phyloP scores from a whole-genome alignment of 345 rosid genomes.

The Brassica cretica region DNA sequence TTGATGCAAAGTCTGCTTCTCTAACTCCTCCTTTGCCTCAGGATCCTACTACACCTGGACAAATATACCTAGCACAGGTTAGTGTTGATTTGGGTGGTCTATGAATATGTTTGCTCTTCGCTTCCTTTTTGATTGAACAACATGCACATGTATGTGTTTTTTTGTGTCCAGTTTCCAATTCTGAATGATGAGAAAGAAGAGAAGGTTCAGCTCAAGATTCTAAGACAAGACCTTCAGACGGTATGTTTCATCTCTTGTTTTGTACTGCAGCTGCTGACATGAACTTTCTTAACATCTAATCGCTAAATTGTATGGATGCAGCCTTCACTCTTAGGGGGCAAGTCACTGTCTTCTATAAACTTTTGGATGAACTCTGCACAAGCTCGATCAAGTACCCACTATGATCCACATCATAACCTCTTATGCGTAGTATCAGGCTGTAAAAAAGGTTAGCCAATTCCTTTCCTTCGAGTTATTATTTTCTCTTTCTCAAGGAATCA shows the following conservation, averaged over 20 bases:
- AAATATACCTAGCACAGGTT: constrained; percentile 89
- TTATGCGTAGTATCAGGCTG: constrained; percentile 71
- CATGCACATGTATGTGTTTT: not conserved
- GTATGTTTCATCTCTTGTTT: constrained; percentile 42
- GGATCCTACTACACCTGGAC: constrained; percentile 47
- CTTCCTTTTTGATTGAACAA: not conserved
- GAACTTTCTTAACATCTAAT: constrained; percentile 3
- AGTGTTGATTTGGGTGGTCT: not conserved
- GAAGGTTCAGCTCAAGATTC: constrained; percentile 64
- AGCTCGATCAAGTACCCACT: constrained; percentile 82
- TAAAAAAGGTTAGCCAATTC: constrained; percentile 62
- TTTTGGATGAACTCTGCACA: constrained; percentile 86
- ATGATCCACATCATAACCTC: constrained; percentile 91
- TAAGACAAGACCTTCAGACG: constrained; percentile 58
- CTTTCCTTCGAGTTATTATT: not conserved
- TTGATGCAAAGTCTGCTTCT: constrained; percentile 33
- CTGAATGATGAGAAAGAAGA: constrained; percentile 65
- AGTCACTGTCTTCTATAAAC: constrained; percentile 69
- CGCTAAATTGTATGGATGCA: constrained; percentile 37
- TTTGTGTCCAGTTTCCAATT: constrained; percentile 55
- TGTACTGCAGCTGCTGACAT: constrained; percentile 15
- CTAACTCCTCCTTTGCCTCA: constrained; percentile 37
- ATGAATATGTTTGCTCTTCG: constrained; percentile 12
- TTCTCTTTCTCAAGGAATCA: not conserved
- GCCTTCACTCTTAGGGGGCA: constrained; percentile 65